phyloP scores from a whole-genome alignment of 1,284 basidiomycete species.

The Tylopilus orsonianus region DNA sequence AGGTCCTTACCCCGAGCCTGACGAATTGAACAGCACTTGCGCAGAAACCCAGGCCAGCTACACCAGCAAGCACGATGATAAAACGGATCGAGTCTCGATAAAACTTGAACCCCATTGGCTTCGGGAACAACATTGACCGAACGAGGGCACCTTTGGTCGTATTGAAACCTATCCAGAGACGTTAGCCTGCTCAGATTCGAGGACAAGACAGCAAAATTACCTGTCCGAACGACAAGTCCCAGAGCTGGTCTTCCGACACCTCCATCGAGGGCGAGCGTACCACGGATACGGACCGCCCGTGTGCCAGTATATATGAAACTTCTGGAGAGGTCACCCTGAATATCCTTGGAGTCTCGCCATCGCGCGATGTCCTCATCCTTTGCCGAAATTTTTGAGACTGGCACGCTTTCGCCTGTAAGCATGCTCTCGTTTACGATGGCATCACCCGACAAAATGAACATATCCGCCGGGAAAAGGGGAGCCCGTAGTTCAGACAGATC shows the following conservation, averaged over 20 bases:
- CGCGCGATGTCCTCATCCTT: slow-evolving; percentile 68
- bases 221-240: slow-evolving; percentile 90
- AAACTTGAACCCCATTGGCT: slow-evolving; percentile 97
- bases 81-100: slow-evolving; percentile 98
- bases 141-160: slow-evolving; percentile 98
- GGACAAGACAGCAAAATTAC: slow-evolving; percentile 39
- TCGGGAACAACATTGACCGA: slow-evolving; percentile 98
- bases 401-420: slow-evolving; percentile 96
- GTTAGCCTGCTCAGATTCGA: slow-evolving; percentile 1
- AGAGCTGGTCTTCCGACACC: slow-evolving; percentile 67
- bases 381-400: slow-evolving; percentile 83
- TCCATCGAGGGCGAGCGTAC: slow-evolving; percentile 54
- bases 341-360: slow-evolving; percentile 71
- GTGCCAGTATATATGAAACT: slow-evolving; percentile 94
- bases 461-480: slow-evolving; percentile 84
- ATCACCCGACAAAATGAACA: slow-evolving; percentile 91
- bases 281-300: slow-evolving; percentile 88
- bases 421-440: slow-evolving; percentile 99
- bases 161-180: slow-evolving; percentile 70
- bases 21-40: slow-evolving; percentile 91
- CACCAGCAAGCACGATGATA: slow-evolving; percentile 86
- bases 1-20: slow-evolving; percentile 71
- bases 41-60: slow-evolving; percentile 87
- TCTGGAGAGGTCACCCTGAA: slow-evolving; percentile 73
- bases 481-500: slow-evolving; percentile 82